Evolutionary conservation across 768 basidiomycete genomes (phyloP), one percentile per base, ranked within the genome.

Genomic region (Ramaria sp.): DNA sequence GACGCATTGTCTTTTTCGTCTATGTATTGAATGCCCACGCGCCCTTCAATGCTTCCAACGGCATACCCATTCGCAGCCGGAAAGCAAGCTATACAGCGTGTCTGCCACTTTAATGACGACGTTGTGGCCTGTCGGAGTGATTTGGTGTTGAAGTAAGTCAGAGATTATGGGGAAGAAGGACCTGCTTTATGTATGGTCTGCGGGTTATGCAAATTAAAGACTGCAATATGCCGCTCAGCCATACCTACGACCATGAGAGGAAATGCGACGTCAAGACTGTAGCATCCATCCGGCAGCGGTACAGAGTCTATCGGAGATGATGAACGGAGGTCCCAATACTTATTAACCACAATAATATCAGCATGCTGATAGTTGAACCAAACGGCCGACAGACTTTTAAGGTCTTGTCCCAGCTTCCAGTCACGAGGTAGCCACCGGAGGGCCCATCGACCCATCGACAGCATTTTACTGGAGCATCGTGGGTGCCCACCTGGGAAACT

Each of bases 351-450:
- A 7, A 12, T 20, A 47, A 46, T 30, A 33, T n/a, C 6, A 20
- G 27, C 22, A 52, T 42, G 31, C 27, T 48, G 41, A 34, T 24
- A n/a, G 51, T 33, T 33, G 59, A 51, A 45, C 48, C 0, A 13
- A 53, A 50, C 41, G 53, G 30, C 38, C 38, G 59, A 24, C 61
- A 59, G 2, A 65, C 94, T 78, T 93, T 95, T 67, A 98, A 71
- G 1, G 91, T 95, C 72, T 95, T 95, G 70, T 99, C 95, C 96
- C 96, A 99, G 53, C 91, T 92, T 10, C 93, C 96, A 1, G 95
- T 97, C 12, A 85, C 90, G 19, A 94, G 74, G 60, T 94, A 82
- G 13, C 88, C 81, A 37, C 79, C 79, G 60, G 79, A 80, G 20
- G 82, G 83, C 5, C 84, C 79, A 60, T 93, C 87, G 53, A 91